Conservation (phyloP, 805 yeast genomes). For the Candida parachauliodes region DNA sequence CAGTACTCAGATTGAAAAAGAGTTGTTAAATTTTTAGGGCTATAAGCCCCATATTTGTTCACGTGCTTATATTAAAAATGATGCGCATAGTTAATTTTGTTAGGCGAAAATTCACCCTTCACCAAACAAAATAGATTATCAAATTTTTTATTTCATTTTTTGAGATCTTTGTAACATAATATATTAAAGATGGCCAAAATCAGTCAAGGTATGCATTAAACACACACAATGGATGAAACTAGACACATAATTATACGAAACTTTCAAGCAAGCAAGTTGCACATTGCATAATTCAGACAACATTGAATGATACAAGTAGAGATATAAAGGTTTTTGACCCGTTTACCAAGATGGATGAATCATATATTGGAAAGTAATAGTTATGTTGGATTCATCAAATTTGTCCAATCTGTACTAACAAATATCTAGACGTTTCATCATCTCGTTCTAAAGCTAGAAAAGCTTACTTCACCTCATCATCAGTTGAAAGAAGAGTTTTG, state of each 20-base stretch:
- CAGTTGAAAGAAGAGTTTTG: slow-evolving; percentile 89
- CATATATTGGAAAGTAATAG: too few relatives aligned
- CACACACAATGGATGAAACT: background rate
- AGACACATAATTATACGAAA: too few relatives aligned
- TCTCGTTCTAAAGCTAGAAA: slow-evolving; percentile 99
- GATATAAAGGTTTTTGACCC: too few relatives aligned
- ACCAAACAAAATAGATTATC: slow-evolving; percentile 1
- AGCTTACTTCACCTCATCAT: slow-evolving; percentile 98
- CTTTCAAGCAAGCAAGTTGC: too few relatives aligned
- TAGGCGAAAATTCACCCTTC: background rate
- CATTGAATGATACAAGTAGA: background rate
- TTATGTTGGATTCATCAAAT: too few relatives aligned
- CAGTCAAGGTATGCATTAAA: slow-evolving; percentile 48
- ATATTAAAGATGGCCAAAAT: slow-evolving; percentile 52
- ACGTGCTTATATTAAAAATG: too few relatives aligned
- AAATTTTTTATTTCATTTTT: slow-evolving; percentile 9
- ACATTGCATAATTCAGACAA: too few relatives aligned
- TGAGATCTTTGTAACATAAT: slow-evolving; percentile 5
- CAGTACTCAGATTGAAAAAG: background rate
- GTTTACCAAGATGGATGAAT: too few relatives aligned
- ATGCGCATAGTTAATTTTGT: background rate
- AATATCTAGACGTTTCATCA: slow-evolving; percentile 84
- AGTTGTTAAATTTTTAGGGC: slow-evolving; percentile 5
- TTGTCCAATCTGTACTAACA: slow-evolving; percentile 39
- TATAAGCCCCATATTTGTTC: too few relatives aligned